Base-by-base conservation (phyloP, 2,329 filamentous ascomycete genomes). In the Aspergillus sergii region DNA sequence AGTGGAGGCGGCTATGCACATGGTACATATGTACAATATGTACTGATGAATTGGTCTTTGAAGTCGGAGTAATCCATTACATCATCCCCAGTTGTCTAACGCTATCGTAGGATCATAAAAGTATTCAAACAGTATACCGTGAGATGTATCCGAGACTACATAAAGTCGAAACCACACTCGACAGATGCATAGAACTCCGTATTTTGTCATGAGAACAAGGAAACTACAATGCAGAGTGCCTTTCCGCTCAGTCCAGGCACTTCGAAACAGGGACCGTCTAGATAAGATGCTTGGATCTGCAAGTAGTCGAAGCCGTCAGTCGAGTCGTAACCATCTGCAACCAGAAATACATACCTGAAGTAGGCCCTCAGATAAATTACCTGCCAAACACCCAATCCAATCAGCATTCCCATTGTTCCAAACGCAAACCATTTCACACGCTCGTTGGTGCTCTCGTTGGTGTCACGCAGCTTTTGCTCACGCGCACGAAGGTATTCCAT, bases 371-470 rank as follows among this genome's bases (percentile, higher is more conserved):
- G 85, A 81, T 99, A 99, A 77, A 99, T 89, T 75, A 99, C 92
- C 88, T 99, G 95, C 95, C 95, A 99, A 48, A 84, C 93, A 79
- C 95, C 96, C 72, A 99, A 84, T 39, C 88, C 92, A 69, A 97
- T 84, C 71, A 99, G 83, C 84, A 97, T 90, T 66, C 93, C 91
- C 82, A 97, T 98, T 32, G 94, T 98, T 69, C 89, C 88, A 78
- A 97, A 89, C 56, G 94, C 94, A 81, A 99, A 99, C 93, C 93
- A 98, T 85, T 98, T 99, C 75, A 99, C 95, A 64, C 95, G 88
- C 82, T 91, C 95, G 82, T 99, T 99, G 69, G 95, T 99, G 85
- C 94, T 98, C 89, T 99, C 95, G 81, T 99, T 99, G 71, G 95
- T 99, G 82, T 99, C 94, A 78, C 95, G 87, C 72, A 99, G 86